These are phyloP conservation scores for Globisporangium uncinulatum DNA, from an alignment of 352 stramenopile genomes.

Conservation along the genomic window DNA sequence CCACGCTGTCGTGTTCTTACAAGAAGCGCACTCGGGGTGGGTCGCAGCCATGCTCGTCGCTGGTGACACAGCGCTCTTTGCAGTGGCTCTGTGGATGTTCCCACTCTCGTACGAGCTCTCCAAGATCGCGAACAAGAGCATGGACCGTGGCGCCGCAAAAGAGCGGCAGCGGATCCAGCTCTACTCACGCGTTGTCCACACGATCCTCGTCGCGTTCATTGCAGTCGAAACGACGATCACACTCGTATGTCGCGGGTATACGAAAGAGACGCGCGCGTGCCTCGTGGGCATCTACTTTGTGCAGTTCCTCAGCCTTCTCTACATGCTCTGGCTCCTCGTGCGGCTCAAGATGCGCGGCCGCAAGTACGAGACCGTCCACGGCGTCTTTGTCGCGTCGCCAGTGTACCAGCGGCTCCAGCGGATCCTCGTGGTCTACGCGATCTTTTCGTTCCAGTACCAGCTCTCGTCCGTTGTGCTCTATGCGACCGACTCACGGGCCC, in stretches of 20 bases:
- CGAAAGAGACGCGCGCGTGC: conserved; percentile 23
- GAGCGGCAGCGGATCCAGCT: conserved; percentile 35
- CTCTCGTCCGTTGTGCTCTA: conserved; percentile 41
- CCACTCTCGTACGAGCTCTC: conserved; percentile 55
- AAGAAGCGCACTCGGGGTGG: conserved; percentile 14
- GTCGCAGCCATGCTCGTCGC: conserved; percentile 30
- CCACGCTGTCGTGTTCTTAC: conserved; percentile 29
- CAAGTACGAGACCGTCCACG: conserved; percentile 49
- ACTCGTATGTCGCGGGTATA: conserved; percentile 24
- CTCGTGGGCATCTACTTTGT: conserved; percentile 37
- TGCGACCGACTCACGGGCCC: conserved; percentile 3
- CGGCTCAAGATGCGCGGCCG: conserved; percentile 35
- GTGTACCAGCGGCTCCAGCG: conserved; percentile 50
- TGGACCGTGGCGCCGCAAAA: conserved; percentile 44
- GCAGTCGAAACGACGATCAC: conserved; percentile 19
- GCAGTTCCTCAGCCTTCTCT: conserved; percentile 39
- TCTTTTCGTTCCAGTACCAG: conserved; percentile 52
- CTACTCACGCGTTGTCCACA: conserved; percentile 28
- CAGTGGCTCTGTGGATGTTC: conserved; percentile 45
- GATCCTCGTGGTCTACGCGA: conserved; percentile 53
- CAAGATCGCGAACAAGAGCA: conserved; percentile 47
- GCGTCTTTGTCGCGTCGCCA: conserved; percentile 41
- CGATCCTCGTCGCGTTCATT: conserved; percentile 22
- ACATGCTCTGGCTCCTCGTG: conserved; percentile 34
- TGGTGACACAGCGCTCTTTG: conserved; percentile 47